Conservation (phyloP, 75 land plant species). For the Pseudotsuga menziesii region DNA sequence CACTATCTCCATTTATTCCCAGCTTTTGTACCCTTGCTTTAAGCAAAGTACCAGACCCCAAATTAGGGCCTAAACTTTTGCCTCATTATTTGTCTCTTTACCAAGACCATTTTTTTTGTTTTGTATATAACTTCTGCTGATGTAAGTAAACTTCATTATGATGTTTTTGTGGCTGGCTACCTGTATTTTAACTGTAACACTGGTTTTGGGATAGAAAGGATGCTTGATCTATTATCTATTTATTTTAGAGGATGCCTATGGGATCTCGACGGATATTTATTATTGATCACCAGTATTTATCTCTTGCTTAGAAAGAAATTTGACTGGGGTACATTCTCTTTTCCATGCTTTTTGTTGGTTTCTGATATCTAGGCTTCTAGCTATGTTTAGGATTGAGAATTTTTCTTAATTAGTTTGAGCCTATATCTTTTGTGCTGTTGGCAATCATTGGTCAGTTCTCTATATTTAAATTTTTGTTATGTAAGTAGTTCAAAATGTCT, state of each 20-base stretch:
- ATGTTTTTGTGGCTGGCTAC: too few relatives aligned
- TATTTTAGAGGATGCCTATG: not conserved
- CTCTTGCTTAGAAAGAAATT: not conserved
- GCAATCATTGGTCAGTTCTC: not conserved
- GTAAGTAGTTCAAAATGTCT: not conserved
- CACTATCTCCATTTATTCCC: too few relatives aligned
- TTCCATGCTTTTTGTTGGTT: not conserved
- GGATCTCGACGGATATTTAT: not conserved
- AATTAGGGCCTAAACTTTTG: too few relatives aligned
- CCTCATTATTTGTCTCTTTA: too few relatives aligned
- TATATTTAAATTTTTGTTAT: not conserved
- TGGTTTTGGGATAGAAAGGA: not conserved
- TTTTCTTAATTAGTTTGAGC: not conserved
- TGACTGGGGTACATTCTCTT: not conserved
- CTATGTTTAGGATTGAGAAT: not conserved
- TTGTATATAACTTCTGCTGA: too few relatives aligned
- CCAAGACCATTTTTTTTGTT: too few relatives aligned
- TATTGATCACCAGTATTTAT: not conserved
- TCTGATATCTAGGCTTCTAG: too few relatives aligned
- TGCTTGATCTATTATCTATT: not conserved
- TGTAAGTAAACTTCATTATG: too few relatives aligned
- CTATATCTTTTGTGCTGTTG: not conserved
- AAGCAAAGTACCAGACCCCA: too few relatives aligned
- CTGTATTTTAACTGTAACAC: too few relatives aligned
- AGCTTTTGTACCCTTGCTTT: too few relatives aligned